Evolutionary conservation across 31 red algal genomes (phyloP).

Genomic region (Bonnemaisonia californica): DNA sequence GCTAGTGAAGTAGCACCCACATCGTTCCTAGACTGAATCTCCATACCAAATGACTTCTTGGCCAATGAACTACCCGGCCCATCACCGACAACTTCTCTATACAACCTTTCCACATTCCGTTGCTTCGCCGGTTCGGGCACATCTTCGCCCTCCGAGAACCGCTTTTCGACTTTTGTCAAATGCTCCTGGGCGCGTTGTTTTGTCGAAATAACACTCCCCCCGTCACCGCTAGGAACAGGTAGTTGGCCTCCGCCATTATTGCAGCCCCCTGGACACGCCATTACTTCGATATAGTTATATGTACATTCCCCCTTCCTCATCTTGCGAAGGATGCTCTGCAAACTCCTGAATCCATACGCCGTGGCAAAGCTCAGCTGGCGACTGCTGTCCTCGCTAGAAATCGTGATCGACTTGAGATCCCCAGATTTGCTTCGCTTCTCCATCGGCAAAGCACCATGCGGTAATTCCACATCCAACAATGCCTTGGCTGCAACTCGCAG

Average conservation of each 20-base stretch:
- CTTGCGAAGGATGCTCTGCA: slow-evolving; percentile 82
- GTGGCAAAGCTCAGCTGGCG: slow-evolving; percentile 62
- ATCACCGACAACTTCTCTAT: not conserved
- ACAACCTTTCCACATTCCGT: slow-evolving; percentile 10
- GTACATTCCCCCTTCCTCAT: slow-evolving; percentile 34
- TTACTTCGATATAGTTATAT: slow-evolving; percentile 88
- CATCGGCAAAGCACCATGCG: slow-evolving; percentile 17
- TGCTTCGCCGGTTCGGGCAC: slow-evolving; percentile 16
- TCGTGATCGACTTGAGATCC: slow-evolving; percentile 34
- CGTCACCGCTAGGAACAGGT: not conserved
- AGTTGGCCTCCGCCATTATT: slow-evolving; percentile 89
- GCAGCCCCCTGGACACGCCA: slow-evolving; percentile 92
- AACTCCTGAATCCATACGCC: slow-evolving; percentile 83
- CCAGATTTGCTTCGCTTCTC: slow-evolving; percentile 49
- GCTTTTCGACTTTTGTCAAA: slow-evolving; percentile 18
- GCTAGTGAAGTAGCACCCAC: not conserved
- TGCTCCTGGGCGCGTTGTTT: slow-evolving; percentile 34
- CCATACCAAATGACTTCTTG: slow-evolving; percentile 5
- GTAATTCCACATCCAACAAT: slow-evolving; percentile 43
- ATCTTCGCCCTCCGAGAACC: slow-evolving; percentile 12
- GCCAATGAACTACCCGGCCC: not conserved
- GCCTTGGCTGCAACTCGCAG: slow-evolving; percentile 54
- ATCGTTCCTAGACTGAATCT: slow-evolving; percentile 29
- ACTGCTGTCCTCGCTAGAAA: slow-evolving; percentile 29
- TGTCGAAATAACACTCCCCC: not conserved